Conservation (phyloP, 257 asterid genomes). For the Fraxinus pennsylvanica region DNA sequence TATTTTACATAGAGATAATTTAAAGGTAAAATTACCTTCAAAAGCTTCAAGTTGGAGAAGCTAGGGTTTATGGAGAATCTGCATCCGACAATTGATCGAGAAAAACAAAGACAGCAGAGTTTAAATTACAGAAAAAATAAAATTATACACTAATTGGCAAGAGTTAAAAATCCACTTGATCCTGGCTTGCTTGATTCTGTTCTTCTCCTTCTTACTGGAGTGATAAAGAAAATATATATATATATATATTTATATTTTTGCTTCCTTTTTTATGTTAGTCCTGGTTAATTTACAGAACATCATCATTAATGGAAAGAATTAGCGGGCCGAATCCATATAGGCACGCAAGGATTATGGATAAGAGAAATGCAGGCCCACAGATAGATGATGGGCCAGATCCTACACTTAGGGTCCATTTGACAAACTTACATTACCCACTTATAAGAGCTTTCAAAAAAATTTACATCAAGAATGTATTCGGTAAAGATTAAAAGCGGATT, state of each 20-base stretch:
- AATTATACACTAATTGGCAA: too few species aligned
- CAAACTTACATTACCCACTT: too few species aligned
- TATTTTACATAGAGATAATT: not conserved
- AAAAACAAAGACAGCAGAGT: not conserved
- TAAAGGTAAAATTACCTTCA: conserved; percentile 19
- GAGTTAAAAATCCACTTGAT: not conserved
- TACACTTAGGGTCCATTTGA: not conserved
- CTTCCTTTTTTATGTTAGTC: not conserved
- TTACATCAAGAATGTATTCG: too few species aligned
- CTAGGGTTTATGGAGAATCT: conserved; percentile 17
- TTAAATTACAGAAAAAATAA: too few species aligned
- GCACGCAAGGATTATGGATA: not conserved
- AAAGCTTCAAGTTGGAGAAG: not conserved
- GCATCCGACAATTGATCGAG: not conserved
- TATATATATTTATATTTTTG: not conserved
- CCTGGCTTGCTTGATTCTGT: not conserved
- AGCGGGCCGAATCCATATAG: not conserved
- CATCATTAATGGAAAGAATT: not conserved
- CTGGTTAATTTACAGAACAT: not conserved
- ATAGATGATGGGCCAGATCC: not conserved
- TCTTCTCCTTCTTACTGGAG: not conserved
- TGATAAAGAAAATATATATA: not conserved
- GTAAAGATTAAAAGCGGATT: too few species aligned
- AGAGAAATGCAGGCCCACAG: too few species aligned
- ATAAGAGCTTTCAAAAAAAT: too few species aligned